Percentiles rank a stretch among this genome's conserved stretches.
phyloP scores from a whole-genome alignment of 2,329 filamentous ascomycete genomes.

The Fusarium nurragi region DNA sequence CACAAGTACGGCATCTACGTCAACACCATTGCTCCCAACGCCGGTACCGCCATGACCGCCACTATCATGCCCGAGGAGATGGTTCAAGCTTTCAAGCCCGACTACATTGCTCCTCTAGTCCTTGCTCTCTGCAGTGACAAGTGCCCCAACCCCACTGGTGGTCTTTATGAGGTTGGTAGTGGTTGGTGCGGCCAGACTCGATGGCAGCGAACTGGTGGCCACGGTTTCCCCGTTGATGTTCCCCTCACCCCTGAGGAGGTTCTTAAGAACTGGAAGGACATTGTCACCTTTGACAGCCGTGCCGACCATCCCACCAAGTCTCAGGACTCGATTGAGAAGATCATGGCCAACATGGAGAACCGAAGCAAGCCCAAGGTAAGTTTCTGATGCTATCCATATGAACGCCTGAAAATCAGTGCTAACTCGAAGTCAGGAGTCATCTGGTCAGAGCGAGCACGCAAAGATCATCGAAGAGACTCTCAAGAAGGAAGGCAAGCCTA shows the following conservation, averaged over 20 bases:
- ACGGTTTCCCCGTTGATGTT: conserved; percentile 90
- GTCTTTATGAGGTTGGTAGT: conserved; percentile 92
- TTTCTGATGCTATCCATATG: too few species aligned
- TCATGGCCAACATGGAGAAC: conserved; percentile 86
- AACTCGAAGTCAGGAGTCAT: conserved; percentile 9
- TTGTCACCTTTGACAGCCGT: conserved; percentile 86
- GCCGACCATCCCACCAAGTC: conserved; percentile 86
- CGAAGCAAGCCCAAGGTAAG: conserved; percentile 60
- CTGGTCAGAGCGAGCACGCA: conserved; percentile 71
- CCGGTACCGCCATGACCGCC: conserved; percentile 93
- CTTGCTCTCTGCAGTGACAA: conserved; percentile 86
- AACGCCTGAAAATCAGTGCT: too few species aligned
- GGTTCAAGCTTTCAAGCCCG: conserved; percentile 98
- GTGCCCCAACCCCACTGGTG: conserved; percentile 84
- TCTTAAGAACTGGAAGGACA: conserved; percentile 76
- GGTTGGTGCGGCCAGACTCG: conserved; percentile 92
- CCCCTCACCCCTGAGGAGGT: conserved; percentile 87
- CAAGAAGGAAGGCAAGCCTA: conserved; percentile 73
- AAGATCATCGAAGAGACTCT: conserved; percentile 80
- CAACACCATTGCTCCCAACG: conserved; percentile 98
- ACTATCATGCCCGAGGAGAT: conserved; percentile 96
- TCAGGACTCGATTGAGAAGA: conserved; percentile 79
- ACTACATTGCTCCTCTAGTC: conserved; percentile 95
- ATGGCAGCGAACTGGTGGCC: conserved; percentile 92
- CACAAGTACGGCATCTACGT: conserved; percentile 97